These are phyloP conservation scores for Bombardia bombarda DNA, from an alignment of 495 filamentous ascomycete genomes.

Conservation along the genomic window DNA sequence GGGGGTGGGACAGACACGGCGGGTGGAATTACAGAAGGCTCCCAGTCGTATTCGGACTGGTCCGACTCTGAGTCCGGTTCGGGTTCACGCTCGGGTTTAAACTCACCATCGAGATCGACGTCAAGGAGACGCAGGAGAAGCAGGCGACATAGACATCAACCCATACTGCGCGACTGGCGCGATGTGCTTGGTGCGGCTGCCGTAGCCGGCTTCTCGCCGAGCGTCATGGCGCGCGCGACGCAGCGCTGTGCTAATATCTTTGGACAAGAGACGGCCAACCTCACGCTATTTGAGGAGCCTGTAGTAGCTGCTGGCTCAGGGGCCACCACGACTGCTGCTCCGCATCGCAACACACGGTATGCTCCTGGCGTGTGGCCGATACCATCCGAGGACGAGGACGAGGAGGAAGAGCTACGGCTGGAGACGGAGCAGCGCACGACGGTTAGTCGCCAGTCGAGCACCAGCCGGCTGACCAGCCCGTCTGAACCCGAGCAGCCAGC, in stretches of 20 bases:
- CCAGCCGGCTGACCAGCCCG: too few relatives aligned
- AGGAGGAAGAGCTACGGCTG: slow-evolving; percentile 10
- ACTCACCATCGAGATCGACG: background rate
- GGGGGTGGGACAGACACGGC: too few relatives aligned
- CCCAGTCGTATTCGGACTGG: slow-evolving; percentile 32
- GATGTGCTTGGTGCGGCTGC: slow-evolving; percentile 69
- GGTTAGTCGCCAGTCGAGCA: slow-evolving; percentile 16
- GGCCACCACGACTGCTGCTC: too few relatives aligned
- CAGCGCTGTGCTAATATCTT: slow-evolving; percentile 66
- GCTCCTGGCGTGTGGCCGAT: background rate
- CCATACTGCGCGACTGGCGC: slow-evolving; percentile 65
- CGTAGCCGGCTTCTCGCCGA: slow-evolving; percentile 54
- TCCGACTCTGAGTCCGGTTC: slow-evolving; percentile 25
- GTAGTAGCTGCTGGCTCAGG: too few relatives aligned
- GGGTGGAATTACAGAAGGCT: too few relatives aligned
- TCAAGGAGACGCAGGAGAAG: background rate
- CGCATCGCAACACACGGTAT: background rate
- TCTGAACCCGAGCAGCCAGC: too few relatives aligned
- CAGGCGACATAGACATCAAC: slow-evolving; percentile 16
- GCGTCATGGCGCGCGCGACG: slow-evolving; percentile 55
- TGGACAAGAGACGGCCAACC: slow-evolving; percentile 53
- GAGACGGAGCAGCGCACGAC: slow-evolving; percentile 7
- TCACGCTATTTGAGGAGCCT: slow-evolving; percentile 48
- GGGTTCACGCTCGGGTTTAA: slow-evolving; percentile 2
- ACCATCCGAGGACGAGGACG: slow-evolving; percentile 26